Evolutionary conservation across 345 rosid species (phyloP).

Genomic region (Lenwebbia sp.): DNA sequence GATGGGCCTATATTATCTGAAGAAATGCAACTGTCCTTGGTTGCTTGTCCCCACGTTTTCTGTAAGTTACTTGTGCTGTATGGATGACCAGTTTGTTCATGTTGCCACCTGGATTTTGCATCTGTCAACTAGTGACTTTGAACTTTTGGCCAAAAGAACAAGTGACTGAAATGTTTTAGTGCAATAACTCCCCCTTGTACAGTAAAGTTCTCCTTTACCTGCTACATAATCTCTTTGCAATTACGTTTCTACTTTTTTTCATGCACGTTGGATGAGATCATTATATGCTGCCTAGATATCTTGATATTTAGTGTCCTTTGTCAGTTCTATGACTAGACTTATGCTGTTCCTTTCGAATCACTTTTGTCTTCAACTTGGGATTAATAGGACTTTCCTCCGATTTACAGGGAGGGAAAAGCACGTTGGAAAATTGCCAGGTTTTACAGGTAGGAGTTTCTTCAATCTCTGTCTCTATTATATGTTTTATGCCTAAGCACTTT

Average conservation of each 20-base stretch:
- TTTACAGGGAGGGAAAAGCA: constrained; percentile 91
- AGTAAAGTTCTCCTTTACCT: background rate
- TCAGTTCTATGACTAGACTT: background rate
- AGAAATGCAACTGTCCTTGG: background rate
- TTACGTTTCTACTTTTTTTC: background rate
- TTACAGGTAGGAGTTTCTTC: constrained; percentile 49
- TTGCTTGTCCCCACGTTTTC: background rate
- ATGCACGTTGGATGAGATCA: background rate
- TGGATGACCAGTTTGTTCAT: background rate
- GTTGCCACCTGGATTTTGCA: background rate
- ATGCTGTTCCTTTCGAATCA: background rate
- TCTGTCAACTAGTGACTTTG: background rate
- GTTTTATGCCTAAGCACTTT: background rate
- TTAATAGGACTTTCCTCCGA: background rate
- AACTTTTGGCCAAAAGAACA: background rate
- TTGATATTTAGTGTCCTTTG: background rate
- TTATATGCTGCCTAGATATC: background rate
- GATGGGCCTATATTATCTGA: background rate
- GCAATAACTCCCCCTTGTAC: background rate
- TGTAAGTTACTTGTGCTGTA: background rate
- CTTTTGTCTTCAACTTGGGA: background rate
- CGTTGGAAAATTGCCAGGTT: constrained; percentile 89
- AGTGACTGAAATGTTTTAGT: background rate
- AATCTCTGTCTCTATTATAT: background rate
- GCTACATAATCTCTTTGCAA: background rate